phyloP scores from a whole-genome alignment of 192 early-diverging fungal genomes.

The Coemansia sp. region DNA sequence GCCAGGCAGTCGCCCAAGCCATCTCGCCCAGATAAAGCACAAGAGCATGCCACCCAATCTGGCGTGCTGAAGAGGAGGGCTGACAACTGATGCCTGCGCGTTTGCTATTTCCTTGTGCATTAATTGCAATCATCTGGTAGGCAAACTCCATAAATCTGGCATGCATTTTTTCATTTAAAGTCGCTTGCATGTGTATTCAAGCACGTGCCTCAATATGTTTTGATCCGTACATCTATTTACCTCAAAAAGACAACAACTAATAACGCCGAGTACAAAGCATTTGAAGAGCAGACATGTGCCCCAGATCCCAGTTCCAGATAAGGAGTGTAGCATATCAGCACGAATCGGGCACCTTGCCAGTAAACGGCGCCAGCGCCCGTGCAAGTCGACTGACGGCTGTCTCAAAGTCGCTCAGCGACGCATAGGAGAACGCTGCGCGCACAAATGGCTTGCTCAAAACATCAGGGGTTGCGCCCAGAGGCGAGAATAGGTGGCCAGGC shows the following conservation, averaged over 20 bases:
- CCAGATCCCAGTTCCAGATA: too few species aligned
- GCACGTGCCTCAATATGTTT: too few species aligned
- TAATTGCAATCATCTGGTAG: not conserved
- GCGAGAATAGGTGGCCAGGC: slow-evolving; percentile 62
- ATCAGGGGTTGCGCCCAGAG: slow-evolving; percentile 41
- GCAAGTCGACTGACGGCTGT: slow-evolving; percentile 59
- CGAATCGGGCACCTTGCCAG: too few species aligned
- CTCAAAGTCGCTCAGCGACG: slow-evolving; percentile 59
- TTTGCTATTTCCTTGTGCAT: not conserved
- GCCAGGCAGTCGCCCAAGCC: slow-evolving; percentile 19
- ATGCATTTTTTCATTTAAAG: too few species aligned
- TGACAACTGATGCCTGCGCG: not conserved
- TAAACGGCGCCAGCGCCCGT: slow-evolving; percentile 51
- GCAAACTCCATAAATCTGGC: too few species aligned
- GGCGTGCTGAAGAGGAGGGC: not conserved
- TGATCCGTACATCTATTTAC: too few species aligned
- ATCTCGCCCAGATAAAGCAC: not conserved
- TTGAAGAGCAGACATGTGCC: too few species aligned
- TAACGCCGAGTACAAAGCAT: too few species aligned
- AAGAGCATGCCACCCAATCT: too few species aligned
- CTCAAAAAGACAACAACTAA: too few species aligned
- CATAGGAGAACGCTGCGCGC: slow-evolving; percentile 68
- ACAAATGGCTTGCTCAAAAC: slow-evolving; percentile 55
- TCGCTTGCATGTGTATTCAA: too few species aligned
- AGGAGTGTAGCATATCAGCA: not conserved